Base-by-base conservation (phyloP, 805 yeast genomes). In the Cyberlindnera maclurae region DNA sequence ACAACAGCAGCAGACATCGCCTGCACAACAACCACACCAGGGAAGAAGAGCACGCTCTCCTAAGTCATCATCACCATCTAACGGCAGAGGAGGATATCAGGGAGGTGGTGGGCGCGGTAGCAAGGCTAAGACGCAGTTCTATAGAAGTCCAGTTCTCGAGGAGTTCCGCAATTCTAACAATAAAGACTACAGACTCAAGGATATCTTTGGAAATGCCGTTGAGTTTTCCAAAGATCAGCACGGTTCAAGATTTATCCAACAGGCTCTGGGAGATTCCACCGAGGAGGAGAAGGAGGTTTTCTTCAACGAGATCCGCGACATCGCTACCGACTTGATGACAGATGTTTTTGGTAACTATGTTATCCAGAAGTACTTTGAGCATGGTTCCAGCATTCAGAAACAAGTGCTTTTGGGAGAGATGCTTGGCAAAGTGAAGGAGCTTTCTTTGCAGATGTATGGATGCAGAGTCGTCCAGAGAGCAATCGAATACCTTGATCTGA, bases 301-400 rank as follows among this genome's bases (percentile, higher is more conserved):
- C 15, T 89, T 90, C 64, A 79, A 79, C 46, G 97, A 89, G 61
- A 79, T 93, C 28, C 67, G 88, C 52, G 80, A 77, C 17, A 74
- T 77, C 45, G 73, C 89, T 4, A 68, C 80, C 40, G 88, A 82
- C 39, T 67, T 93, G 45, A 84, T 89, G 82, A 87, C 94, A 13
- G 98, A 93, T 65, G 98, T 93, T 8, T 93, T 93, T 63, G 99
- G 99, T 41, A 93, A 93, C 60, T 93, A 93, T 57, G 97, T 93
- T 20, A 85, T 93, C 40, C 99, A 93, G 62, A 89, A 90, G 60
- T 85, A 78, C 54, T 86, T 93, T 60, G 97, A 93, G 63, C 71
- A 66, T 52, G 96, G 97, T 26, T 67, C 79, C 4, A 69, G 62
- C 18, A 71, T 76, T 17, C 97, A 90, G 57, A 77, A 73, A 52